These are phyloP conservation scores for Penicillium mononematosum DNA, from an alignment of 495 filamentous ascomycete genomes.

Conservation along the genomic window DNA sequence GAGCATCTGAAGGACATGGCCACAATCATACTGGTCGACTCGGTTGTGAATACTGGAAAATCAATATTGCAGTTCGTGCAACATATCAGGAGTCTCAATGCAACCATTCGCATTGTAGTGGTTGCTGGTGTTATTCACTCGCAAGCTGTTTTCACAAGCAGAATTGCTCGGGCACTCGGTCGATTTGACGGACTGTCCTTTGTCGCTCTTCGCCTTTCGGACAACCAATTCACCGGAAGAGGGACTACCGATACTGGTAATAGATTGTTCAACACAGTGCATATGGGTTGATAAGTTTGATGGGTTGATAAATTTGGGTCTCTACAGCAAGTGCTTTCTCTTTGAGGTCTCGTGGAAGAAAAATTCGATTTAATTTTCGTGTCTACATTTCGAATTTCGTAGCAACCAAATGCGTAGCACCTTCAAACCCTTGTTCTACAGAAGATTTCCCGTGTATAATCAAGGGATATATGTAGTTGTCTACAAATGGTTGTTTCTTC, in stretches of 20 bases:
- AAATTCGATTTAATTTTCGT: no score
- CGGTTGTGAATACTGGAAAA: constrained; percentile 59
- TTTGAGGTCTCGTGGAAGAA: background rate
- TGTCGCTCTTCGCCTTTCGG: constrained; percentile 54
- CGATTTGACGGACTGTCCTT: constrained; percentile 34
- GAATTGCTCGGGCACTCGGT: constrained; percentile 29
- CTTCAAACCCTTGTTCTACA: no score
- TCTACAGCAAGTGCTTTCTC: background rate
- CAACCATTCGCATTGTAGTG: constrained; percentile 51
- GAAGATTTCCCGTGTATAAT: no score
- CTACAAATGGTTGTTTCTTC: background rate
- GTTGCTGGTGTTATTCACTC: constrained; percentile 58
- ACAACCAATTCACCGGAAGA: constrained; percentile 54
- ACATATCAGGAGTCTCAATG: constrained; percentile 46
- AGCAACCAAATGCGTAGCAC: no score
- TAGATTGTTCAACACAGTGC: constrained; percentile 56
- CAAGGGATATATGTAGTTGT: background rate
- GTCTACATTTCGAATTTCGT: no score
- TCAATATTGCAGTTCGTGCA: constrained; percentile 53
- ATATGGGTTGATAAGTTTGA: constrained; percentile 18
- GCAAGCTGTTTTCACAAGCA: constrained; percentile 31
- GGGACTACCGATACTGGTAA: constrained; percentile 58
- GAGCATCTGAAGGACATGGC: constrained; percentile 41
- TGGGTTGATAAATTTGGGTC: constrained; percentile 8
- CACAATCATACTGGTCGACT: constrained; percentile 59